Conservation (phyloP, 2,329 filamentous ascomycete species). For the Cordyceps javanica region DNA sequence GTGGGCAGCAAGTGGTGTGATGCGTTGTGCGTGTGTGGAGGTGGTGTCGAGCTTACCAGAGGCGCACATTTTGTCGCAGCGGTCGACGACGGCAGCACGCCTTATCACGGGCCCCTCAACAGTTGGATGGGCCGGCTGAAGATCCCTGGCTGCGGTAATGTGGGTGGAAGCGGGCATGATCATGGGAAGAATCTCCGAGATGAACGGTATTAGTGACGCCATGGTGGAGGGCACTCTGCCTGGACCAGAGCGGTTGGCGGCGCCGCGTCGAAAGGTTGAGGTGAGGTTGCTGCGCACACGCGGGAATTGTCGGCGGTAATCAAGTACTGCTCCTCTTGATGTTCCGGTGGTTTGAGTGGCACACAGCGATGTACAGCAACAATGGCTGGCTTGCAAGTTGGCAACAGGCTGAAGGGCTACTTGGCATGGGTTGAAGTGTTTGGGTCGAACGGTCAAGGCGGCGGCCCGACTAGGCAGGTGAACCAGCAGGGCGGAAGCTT, state of each 20-base stretch:
- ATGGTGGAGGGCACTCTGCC: constrained; percentile 26
- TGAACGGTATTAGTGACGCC: constrained; percentile 48
- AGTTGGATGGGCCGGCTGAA: constrained; percentile 31
- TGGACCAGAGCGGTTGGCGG: background rate
- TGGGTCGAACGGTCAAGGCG: constrained; percentile 1
- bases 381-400: background rate
- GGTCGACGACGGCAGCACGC: constrained; percentile 53
- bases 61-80: constrained; percentile 61
- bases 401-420: background rate
- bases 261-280: background rate
- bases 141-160: constrained; percentile 44
- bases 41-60: constrained; percentile 42
- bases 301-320: background rate
- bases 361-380: background rate
- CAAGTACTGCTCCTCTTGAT: background rate
- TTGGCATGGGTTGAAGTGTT: background rate
- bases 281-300: background rate
- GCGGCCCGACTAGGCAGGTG: constrained; percentile 11
- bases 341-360: background rate
- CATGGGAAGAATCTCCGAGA: constrained; percentile 55
- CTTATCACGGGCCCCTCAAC: constrained; percentile 28
- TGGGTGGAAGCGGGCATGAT: constrained; percentile 53
- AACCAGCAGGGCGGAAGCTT: constrained; percentile 3
- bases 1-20: background rate
- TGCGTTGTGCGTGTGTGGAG: background rate